A percentile compares a stretch with the other conserved stretches of the same genome.
Conservation (phyloP, 169 alveolate species). For the Cryptosporidium bovis region DNA sequence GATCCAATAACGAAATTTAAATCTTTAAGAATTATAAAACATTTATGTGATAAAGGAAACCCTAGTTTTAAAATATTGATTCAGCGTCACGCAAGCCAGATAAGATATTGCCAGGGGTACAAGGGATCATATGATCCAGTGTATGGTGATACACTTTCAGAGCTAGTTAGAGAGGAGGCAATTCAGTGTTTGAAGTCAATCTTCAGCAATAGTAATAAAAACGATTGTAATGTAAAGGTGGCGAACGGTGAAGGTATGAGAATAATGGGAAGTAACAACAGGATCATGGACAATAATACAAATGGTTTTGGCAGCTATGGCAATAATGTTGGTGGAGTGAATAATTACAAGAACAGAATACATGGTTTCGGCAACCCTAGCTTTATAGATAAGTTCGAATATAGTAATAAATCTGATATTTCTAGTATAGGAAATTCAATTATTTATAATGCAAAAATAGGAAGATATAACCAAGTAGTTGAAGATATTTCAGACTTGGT, state of each 20-base stretch:
- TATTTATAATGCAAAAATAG: constrained; percentile 45
- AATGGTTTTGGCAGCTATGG: neutral
- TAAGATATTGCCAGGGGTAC: constrained; percentile 40
- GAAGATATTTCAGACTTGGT: constrained; percentile 58
- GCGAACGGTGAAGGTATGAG: neutral
- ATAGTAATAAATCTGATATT: constrained; percentile 12
- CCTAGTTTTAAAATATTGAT: constrained; percentile 33
- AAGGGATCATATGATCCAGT: constrained; percentile 61
- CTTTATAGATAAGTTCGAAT: constrained; percentile 21
- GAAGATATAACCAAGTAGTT: constrained; percentile 46
- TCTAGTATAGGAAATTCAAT: constrained; percentile 69
- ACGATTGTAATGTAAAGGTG: constrained; percentile 9
- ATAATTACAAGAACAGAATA: constrained; percentile 33
- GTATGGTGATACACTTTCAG: constrained; percentile 67
- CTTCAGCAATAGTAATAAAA: constrained; percentile 27
- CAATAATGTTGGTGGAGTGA: neutral
- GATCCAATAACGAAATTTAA: constrained; percentile 46
- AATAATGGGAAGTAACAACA: neutral
- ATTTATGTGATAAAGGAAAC: constrained; percentile 53
- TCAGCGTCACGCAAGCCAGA: constrained; percentile 65
- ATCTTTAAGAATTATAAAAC: constrained; percentile 39
- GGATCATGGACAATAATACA: neutral
- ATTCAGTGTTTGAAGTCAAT: constrained; percentile 31
- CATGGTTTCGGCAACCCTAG: constrained; percentile 69
- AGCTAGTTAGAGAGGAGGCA: constrained; percentile 72